These are phyloP conservation scores for Marsdenia floribunda DNA, from an alignment of 257 asterid genomes.

Conservation along the genomic window DNA sequence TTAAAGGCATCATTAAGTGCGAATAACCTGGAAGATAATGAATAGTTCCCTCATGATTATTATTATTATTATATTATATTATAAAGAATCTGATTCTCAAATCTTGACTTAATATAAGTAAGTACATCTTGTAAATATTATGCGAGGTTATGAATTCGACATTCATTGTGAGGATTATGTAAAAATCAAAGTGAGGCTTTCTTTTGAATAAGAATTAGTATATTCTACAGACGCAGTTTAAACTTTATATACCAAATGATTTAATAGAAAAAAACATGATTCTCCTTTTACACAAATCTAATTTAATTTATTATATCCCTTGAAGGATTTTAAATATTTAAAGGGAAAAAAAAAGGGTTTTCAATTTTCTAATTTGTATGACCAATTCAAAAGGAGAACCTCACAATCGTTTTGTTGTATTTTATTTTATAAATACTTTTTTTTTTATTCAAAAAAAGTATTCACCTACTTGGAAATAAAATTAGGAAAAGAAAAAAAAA, in stretches of 20 bases:
- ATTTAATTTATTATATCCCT: background rate
- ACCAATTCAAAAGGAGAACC: background rate
- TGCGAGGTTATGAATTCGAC: no score
- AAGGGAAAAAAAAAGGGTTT: background rate
- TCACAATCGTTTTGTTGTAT: background rate
- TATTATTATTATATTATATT: background rate
- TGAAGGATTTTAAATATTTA: no score
- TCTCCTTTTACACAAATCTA: background rate
- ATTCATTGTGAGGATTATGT: no score
- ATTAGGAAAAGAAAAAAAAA: background rate
- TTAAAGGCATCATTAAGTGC: background rate
- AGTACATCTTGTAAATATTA: no score
- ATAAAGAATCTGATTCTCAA: conserved; percentile 5
- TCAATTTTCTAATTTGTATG: background rate
- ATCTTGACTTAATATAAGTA: no score
- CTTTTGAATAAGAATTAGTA: no score
- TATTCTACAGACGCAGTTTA: no score
- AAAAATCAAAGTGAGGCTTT: no score
- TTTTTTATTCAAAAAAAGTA: no score
- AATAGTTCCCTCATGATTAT: background rate
- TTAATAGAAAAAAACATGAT: background rate
- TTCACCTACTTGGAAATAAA: no score
- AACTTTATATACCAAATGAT: no score
- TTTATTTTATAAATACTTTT: background rate
- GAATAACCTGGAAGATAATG: background rate